Evolutionary conservation across 805 yeast genomes (phyloP), one percentile per base, ranked within the genome.

Genomic region (Zygoascus flipseniorum): DNA sequence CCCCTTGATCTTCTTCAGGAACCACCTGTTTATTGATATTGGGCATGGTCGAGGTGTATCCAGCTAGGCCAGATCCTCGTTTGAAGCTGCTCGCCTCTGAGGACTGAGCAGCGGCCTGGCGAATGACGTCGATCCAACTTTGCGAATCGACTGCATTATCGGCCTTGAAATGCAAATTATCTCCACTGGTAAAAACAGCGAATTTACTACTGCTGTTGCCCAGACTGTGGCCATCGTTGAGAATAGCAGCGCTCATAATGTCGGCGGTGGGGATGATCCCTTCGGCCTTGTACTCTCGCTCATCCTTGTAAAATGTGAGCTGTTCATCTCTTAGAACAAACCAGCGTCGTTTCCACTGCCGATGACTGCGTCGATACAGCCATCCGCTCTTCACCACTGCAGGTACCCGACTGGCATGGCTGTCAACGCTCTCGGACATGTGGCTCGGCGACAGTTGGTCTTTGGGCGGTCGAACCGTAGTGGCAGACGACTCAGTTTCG

Each of bases 341-440:
- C 72, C 72, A 68, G n/a, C 67, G 61, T 16, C 65, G 55, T 43
- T 54, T 59, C 72, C 71, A 68, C 56, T 58, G 46, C 26, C 57
- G 48, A 46, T 59, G 59, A 26, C 62, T 56, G 11, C 65, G 59
- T 52, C 63, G 62, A 45, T 58, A 52, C 23, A 66, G 61, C 69
- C 70, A 66, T 13, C 70, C 70, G 48, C 55, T 62, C 46, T 58
- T 58, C 14, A 62, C 28, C 28, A 58, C 49, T 5, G 26, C 44
- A 18, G 44, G 44, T 4, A 35, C 16, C 16, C 16, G 13, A n/a
- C 39, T 35, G 39, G 39, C 39, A 11, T 13, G 16, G 16, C 16
- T n/a, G 13, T 35, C 39, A 10, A 11, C 39, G 16, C 16, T 13
- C 8, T 35, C 39, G 9, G 39, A n/a, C 4, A 35, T 5, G 8